Percentiles rank a stretch among this genome's conserved stretches.
phyloP scores from a whole-genome alignment of 208 protist species.

The Wallacemonas sp. region DNA sequence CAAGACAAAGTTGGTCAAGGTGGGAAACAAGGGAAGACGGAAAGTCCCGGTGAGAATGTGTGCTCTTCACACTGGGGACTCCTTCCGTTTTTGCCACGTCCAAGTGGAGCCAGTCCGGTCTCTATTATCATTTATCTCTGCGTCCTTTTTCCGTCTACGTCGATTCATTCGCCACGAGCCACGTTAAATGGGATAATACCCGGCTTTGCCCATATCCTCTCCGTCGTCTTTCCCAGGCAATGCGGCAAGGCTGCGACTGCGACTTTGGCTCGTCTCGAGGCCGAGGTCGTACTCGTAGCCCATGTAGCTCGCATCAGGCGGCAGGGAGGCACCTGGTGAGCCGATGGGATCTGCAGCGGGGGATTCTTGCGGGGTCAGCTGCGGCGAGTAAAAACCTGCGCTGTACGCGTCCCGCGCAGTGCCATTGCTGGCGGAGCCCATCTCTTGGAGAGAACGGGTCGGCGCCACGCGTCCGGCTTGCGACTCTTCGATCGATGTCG shows the following conservation, averaged over 20 bases:
- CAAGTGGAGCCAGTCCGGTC: no score
- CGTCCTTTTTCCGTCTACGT: no score
- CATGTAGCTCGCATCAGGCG: slow-evolving; percentile 27
- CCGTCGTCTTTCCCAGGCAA: not conserved
- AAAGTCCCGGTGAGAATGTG: no score
- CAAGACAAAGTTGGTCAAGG: no score
- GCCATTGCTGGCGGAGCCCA: slow-evolving; percentile 6
- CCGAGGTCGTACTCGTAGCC: slow-evolving; percentile 29
- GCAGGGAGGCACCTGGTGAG: slow-evolving; percentile 10
- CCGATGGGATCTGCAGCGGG: not conserved
- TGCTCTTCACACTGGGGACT: no score
- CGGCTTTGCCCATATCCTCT: not conserved
- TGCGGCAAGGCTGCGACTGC: slow-evolving; percentile 2
- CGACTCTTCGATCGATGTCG: no score
- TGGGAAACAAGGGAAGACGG: no score
- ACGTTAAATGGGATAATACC: slow-evolving; percentile 7
- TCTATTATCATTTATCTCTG: no score
- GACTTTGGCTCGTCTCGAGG: slow-evolving; percentile 4
- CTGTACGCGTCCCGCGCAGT: slow-evolving; percentile 22
- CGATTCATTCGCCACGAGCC: no score
- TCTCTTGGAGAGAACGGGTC: not conserved
- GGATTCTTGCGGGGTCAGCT: slow-evolving; percentile 17
- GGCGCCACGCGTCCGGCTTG: no score
- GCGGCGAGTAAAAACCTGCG: slow-evolving; percentile 19
- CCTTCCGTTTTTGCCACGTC: no score